Conservation (phyloP, 2,329 filamentous ascomycete genomes). For the Xylaria sp. region DNA sequence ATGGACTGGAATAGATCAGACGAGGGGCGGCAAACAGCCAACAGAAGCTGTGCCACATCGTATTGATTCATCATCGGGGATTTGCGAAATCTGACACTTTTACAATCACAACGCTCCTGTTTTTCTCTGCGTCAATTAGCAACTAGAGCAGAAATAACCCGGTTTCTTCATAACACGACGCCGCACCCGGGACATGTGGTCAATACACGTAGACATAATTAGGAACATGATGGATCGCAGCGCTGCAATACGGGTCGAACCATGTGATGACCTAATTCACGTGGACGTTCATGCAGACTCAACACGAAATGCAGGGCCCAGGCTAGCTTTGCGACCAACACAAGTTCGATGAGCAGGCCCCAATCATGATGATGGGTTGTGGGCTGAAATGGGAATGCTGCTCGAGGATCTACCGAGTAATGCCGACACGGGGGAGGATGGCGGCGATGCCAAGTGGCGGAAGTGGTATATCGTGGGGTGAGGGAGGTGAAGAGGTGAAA, state of each 20-base stretch:
- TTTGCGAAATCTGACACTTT: too few relatives aligned
- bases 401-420: slow-evolving; percentile 10
- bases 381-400: not conserved
- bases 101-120: too few relatives aligned
- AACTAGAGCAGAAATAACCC: not conserved
- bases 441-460: slow-evolving; percentile 2
- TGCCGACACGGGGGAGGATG: slow-evolving; percentile 26
- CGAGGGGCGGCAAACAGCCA: not conserved
- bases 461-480: slow-evolving; percentile 19
- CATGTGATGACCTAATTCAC: slow-evolving; percentile 40
- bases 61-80: not conserved
- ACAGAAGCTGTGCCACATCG: not conserved
- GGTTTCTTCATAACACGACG: not conserved
- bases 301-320: slow-evolving; percentile 33
- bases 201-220: not conserved
- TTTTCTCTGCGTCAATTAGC: not conserved
- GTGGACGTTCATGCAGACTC: slow-evolving; percentile 43
- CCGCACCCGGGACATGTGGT: not conserved
- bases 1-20: slow-evolving; percentile 1
- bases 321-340: slow-evolving; percentile 1
- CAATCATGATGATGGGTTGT: slow-evolving; percentile 23
- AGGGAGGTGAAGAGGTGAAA: not conserved
- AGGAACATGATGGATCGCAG: slow-evolving; percentile 38
- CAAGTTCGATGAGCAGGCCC: not conserved
- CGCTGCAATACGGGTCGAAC: slow-evolving; percentile 38